phyloP scores from a whole-genome alignment of 2,329 filamentous ascomycete species.

The Leptographium flavum region DNA sequence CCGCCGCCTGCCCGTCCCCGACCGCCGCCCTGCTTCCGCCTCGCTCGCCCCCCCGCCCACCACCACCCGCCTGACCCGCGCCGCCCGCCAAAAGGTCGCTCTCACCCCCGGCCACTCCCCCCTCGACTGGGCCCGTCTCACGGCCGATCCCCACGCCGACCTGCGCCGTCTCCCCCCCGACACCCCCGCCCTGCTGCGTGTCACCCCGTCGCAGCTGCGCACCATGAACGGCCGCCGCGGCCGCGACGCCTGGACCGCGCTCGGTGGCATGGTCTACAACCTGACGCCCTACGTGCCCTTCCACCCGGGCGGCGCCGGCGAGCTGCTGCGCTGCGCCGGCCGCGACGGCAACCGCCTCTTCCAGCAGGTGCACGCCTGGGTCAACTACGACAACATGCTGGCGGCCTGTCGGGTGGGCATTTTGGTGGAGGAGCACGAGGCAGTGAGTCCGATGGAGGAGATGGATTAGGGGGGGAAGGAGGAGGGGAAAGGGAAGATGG shows the following conservation, averaged over 20 bases:
- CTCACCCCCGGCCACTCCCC: slow-evolving; percentile 87
- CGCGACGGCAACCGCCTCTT: slow-evolving; percentile 50
- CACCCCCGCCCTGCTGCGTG: slow-evolving; percentile 49
- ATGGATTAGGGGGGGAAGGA: too few species aligned
- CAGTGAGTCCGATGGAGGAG: slow-evolving; percentile 34
- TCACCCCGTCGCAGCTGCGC: slow-evolving; percentile 71
- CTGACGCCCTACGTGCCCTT: slow-evolving; percentile 79
- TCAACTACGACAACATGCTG: slow-evolving; percentile 59
- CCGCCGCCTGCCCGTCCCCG: slow-evolving; percentile 4
- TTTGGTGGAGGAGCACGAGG: slow-evolving; percentile 39
- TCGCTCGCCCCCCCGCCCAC: slow-evolving; percentile 39
- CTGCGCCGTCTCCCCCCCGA: slow-evolving; percentile 46
- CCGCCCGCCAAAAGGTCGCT: slow-evolving; percentile 49
- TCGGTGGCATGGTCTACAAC: slow-evolving; percentile 88
- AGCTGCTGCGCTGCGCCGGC: slow-evolving; percentile 50
- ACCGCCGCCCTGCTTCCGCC: slow-evolving; percentile 12
- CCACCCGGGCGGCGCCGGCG: slow-evolving; percentile 74
- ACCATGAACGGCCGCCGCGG: slow-evolving; percentile 69
- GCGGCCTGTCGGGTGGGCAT: slow-evolving; percentile 48
- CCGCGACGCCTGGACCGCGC: slow-evolving; percentile 77
- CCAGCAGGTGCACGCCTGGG: slow-evolving; percentile 55
- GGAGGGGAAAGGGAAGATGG: too few species aligned
- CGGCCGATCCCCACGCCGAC: slow-evolving; percentile 44
- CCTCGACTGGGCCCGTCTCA: slow-evolving; percentile 84
- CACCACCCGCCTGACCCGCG: slow-evolving; percentile 37